Evolutionary conservation across 805 yeast species (phyloP), one percentile per base, ranked within the genome.

Genomic region (Ogataea degrootiae): DNA sequence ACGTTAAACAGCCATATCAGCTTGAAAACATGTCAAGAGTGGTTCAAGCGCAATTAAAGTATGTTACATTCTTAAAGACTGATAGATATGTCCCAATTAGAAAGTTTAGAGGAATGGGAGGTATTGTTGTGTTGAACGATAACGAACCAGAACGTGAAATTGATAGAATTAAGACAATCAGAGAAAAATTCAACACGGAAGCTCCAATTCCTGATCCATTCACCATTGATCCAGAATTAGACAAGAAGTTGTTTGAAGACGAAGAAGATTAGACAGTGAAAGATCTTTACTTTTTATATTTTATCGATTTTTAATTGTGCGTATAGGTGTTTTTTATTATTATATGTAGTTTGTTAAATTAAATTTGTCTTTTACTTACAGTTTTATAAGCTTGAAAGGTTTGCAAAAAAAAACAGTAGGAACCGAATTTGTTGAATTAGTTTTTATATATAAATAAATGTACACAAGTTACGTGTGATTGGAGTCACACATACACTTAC

Each of bases 11-110:
- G 21, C 85, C 90, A 26, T 89, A 79, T 67, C 79, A 80, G 62
- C 72, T 94, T 47, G 75, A 75, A 35, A 94, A 94, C 63, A 72
- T 92, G 77, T 77, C 94, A 12, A 81, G 99, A 60, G 96, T 94
- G 2, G 72, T 94, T 46, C 98, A 98, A 15, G 79, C 83, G 40
- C 98, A 94, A 70, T 74, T 91, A 49, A 85, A 83, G 66, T 88
- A 82, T 69, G 80, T 94, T 44, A 76, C 96, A 4, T 90, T 92
- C 63, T 67, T 74, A 36, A 84, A 85, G 60, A 85, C 81, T 47
- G 84, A 79, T 42, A 77, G 96, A 61, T 92, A 85, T 66, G 77
- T 74, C 34, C 97, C 98, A 5, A 84, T 90, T 8, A 83, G 95
- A 65, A 85, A 83, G 63, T 82, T 80, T 63, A 83, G 72, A 71